phyloP scores from a whole-genome alignment of 2,329 filamentous ascomycete genomes.

The Aureobasidium sp. region DNA sequence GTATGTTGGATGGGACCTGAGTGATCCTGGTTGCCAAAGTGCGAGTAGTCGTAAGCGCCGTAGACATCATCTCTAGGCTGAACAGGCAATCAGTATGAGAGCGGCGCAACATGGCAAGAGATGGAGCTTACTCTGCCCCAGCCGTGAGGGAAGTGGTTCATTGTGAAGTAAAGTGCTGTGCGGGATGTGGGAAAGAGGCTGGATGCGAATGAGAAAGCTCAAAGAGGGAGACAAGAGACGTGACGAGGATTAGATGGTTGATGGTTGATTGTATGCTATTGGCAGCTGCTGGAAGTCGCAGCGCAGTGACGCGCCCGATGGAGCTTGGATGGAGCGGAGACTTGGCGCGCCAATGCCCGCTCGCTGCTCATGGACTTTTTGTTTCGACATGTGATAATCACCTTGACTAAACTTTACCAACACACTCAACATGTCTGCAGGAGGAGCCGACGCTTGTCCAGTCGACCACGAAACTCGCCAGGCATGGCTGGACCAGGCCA shows the following conservation, averaged over 20 bases:
- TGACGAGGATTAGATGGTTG: not conserved
- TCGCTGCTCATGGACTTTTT: not conserved
- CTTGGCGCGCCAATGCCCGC: not conserved
- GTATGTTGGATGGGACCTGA: constrained; percentile 68
- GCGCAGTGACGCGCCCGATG: constrained; percentile 2
- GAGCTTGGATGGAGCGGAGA: not conserved
- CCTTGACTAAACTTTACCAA: not conserved
- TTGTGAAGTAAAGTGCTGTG: constrained; percentile 26
- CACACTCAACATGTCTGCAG: constrained; percentile 1
- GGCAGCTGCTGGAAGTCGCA: not conserved
- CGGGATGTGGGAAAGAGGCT: too few relatives aligned
- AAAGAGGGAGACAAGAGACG: not conserved
- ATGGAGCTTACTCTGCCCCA: constrained; percentile 52
- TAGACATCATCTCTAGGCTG: constrained; percentile 97
- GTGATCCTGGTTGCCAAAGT: constrained; percentile 56
- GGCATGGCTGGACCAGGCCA: constrained; percentile 64
- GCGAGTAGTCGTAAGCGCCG: constrained; percentile 81
- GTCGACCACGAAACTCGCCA: constrained; percentile 86
- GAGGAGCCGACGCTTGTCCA: constrained; percentile 48
- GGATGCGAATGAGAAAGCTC: not conserved
- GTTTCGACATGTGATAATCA: constrained; percentile 4
- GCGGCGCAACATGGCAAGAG: constrained; percentile 20
- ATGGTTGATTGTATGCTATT: not conserved
- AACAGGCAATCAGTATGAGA: constrained; percentile 27
- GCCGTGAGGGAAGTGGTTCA: constrained; percentile 58